A percentile compares a stretch with the other conserved stretches of the same genome.
phyloP scores from a whole-genome alignment of 345 rosid genomes.

The Ceriops decandra region DNA sequence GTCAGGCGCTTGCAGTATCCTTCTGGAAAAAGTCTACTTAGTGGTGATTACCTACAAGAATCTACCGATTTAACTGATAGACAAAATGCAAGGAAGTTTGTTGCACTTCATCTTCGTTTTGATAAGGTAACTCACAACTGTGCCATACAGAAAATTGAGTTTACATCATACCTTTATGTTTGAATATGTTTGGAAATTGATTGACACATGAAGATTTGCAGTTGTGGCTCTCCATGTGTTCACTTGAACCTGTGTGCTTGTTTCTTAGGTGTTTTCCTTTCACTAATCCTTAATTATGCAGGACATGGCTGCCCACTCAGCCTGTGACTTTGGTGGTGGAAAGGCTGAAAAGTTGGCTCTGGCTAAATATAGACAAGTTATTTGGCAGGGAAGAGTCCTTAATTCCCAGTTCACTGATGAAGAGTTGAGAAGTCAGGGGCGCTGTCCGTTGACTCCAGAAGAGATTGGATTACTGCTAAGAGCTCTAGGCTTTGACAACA shows the following conservation, averaged over 20 bases:
- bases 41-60: constrained; percentile 30
- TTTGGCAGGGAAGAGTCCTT: constrained; percentile 97
- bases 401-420: constrained; percentile 82
- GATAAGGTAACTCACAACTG: constrained; percentile 57
- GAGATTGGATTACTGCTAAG: constrained; percentile 87
- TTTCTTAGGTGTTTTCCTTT: not conserved
- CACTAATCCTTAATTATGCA: constrained; percentile 24
- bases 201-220: constrained; percentile 1
- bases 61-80: constrained; percentile 32
- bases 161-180: not conserved
- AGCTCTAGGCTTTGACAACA: constrained; percentile 83
- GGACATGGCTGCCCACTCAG: constrained; percentile 99
- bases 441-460: constrained; percentile 95
- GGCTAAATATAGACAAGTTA: constrained; percentile 77
- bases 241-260: not conserved
- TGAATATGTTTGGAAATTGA: not conserved
- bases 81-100: constrained; percentile 58
- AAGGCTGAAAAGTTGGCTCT: constrained; percentile 84
- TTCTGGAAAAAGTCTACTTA: constrained; percentile 32
- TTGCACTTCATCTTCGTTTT: constrained; percentile 85
- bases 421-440: constrained; percentile 82
- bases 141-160: not conserved
- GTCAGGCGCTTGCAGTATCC: constrained; percentile 57
- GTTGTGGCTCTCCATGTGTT: not conserved
- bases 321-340: constrained; percentile 97